Evolutionary conservation across 1,284 basidiomycete genomes (phyloP).

Genomic region (Puccinia polysora): DNA sequence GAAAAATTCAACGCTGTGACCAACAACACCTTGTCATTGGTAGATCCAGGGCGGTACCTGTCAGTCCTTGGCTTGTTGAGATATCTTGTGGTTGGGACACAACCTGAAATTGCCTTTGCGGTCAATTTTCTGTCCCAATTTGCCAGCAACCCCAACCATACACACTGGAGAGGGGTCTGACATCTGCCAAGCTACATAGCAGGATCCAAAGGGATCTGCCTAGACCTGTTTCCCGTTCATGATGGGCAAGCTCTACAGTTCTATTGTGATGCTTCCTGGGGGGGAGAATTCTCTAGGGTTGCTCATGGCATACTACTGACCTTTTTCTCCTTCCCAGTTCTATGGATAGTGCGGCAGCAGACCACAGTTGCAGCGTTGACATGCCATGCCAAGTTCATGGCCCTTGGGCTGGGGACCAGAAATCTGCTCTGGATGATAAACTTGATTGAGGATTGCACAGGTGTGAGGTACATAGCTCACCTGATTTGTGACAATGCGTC

Average conservation of each 20-base stretch:
- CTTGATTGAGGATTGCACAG: background rate
- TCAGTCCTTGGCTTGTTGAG: background rate
- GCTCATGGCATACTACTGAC: background rate
- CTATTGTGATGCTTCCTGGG: constrained; percentile 11
- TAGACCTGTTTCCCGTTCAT: background rate
- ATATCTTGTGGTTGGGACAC: background rate
- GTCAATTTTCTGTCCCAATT: background rate
- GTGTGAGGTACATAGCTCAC: background rate
- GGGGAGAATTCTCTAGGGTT: background rate
- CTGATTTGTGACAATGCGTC: constrained; percentile 2
- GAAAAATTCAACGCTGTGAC: background rate
- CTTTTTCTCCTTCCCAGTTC: background rate
- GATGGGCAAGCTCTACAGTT: background rate
- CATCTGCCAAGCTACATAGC: constrained; percentile 7
- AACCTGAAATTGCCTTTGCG: constrained; percentile 12
- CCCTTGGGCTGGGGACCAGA: background rate
- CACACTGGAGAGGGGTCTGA: background rate
- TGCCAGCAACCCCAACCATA: background rate
- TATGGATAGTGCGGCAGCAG: background rate
- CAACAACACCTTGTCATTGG: background rate
- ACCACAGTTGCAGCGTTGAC: background rate
- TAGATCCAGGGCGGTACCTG: background rate
- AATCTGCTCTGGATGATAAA: background rate
- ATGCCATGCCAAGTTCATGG: constrained; percentile 22
- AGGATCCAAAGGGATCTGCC: background rate